Evolutionary conservation across 257 asterid genomes (phyloP).

Genomic region (Ballota nigra): DNA sequence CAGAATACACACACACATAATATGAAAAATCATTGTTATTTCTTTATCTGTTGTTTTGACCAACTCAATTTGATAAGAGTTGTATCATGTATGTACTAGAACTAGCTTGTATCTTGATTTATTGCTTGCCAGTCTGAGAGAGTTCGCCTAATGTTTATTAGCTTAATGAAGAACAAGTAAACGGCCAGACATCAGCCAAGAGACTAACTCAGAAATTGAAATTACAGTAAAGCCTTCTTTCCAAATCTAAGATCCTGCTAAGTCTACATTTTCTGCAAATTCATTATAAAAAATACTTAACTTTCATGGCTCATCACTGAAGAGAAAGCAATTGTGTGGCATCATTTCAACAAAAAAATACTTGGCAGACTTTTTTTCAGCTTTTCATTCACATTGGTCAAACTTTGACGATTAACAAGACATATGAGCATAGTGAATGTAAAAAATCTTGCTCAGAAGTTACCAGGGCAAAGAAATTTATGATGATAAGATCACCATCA

Average conservation of each 20-base stretch:
- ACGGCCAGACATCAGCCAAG: constrained; percentile 2
- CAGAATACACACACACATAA: too few relatives aligned
- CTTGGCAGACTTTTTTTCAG: constrained; percentile 8
- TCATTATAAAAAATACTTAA: neutral
- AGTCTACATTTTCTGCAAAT: neutral
- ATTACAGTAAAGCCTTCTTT: too few relatives aligned
- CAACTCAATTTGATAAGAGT: constrained; percentile 8
- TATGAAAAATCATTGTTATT: neutral
- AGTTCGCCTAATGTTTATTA: neutral
- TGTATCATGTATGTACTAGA: neutral
- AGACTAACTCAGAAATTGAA: constrained; percentile 8
- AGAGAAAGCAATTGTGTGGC: neutral
- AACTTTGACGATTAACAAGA: neutral
- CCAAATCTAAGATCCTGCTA: too few relatives aligned
- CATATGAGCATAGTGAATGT: constrained; percentile 13
- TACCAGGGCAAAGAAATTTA: constrained; percentile 96
- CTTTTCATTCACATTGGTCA: neutral
- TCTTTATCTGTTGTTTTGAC: constrained; percentile 18
- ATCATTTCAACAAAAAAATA: neutral
- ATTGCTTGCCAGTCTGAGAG: constrained; percentile 14
- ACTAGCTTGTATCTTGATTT: neutral
- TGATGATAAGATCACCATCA: constrained; percentile 68
- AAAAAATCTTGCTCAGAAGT: constrained; percentile 16
- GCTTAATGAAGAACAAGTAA: neutral
- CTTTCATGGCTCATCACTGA: neutral